These are phyloP conservation scores for Cudoniella acicularis DNA, from an alignment of 495 filamentous ascomycete species.

Conservation along the genomic window DNA sequence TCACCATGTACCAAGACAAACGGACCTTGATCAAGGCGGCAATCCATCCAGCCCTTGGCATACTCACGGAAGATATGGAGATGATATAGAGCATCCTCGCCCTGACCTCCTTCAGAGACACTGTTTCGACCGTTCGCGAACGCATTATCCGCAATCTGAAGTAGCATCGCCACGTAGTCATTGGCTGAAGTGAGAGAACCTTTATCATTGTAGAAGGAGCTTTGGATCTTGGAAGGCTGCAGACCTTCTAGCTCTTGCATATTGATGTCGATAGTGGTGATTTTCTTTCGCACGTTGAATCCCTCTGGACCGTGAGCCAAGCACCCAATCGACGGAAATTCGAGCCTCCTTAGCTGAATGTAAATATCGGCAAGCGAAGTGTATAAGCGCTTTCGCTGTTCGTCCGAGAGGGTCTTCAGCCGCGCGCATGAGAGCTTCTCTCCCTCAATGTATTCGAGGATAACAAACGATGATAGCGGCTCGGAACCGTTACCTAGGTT, in stretches of 20 bases:
- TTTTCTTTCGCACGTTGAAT: constrained; percentile 18
- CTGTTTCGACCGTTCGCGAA: constrained; percentile 6
- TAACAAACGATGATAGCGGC: constrained; percentile 21
- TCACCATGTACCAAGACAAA: constrained; percentile 28
- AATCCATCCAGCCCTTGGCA: constrained; percentile 17
- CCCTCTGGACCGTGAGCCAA: constrained; percentile 10
- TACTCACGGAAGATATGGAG: neutral
- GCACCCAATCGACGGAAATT: constrained; percentile 26
- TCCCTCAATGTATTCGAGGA: too few relatives aligned
- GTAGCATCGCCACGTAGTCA: constrained; percentile 19
- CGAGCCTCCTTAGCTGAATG: constrained; percentile 26
- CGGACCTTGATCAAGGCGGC: constrained; percentile 20
- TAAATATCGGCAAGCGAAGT: constrained; percentile 23
- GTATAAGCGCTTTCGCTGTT: constrained; percentile 15
- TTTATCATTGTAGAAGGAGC: constrained; percentile 1
- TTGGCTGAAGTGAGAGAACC: constrained; percentile 18
- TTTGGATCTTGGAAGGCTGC: constrained; percentile 15
- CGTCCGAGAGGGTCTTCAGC: constrained; percentile 5
- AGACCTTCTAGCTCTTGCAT: constrained; percentile 23
- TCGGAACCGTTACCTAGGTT: constrained; percentile 3
- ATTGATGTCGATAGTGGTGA: constrained; percentile 22
- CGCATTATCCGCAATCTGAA: constrained; percentile 20
- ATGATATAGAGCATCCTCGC: constrained; percentile 6
- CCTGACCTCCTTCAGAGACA: constrained; percentile 1
- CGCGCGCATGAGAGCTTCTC: constrained; percentile 11